A percentile compares a stretch with the other conserved stretches of the same genome.
phyloP scores from a whole-genome alignment of 805 yeast species.

The Yarrowia alimentaria region DNA sequence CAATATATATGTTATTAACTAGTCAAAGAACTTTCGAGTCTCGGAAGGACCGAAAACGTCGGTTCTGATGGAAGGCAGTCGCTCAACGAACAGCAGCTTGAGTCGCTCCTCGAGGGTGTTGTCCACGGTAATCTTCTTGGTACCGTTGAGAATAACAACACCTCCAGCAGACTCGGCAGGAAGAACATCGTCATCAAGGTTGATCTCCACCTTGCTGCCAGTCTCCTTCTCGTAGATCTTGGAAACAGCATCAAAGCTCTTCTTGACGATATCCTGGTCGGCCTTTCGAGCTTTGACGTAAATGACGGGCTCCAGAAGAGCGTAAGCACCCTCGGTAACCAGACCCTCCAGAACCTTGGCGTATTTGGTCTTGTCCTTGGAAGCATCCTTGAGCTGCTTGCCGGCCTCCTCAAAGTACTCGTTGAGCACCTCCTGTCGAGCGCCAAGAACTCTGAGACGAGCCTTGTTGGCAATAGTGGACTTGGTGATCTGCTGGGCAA shows the following conservation, averaged over 20 bases:
- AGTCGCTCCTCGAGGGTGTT: slow-evolving; percentile 96
- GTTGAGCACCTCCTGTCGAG: slow-evolving; percentile 77
- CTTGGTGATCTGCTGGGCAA: slow-evolving; percentile 92
- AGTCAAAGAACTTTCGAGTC: slow-evolving; percentile 89
- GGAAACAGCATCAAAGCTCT: slow-evolving; percentile 60
- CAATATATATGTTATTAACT: too few relatives aligned
- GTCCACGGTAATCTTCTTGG: slow-evolving; percentile 82
- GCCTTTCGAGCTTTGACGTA: slow-evolving; percentile 63
- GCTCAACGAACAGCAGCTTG: slow-evolving; percentile 72
- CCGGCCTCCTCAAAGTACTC: slow-evolving; percentile 72
- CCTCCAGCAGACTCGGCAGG: slow-evolving; percentile 79
- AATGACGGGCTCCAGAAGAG: slow-evolving; percentile 70
- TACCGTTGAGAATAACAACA: slow-evolving; percentile 62
- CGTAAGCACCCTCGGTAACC: slow-evolving; percentile 65
- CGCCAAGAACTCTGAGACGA: slow-evolving; percentile 81
- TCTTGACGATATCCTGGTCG: slow-evolving; percentile 58
- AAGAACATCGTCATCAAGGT: slow-evolving; percentile 60
- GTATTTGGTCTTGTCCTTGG: slow-evolving; percentile 59
- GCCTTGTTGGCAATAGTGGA: slow-evolving; percentile 95
- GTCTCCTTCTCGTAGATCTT: slow-evolving; percentile 63
- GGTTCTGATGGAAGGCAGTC: slow-evolving; percentile 88
- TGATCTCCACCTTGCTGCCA: slow-evolving; percentile 54
- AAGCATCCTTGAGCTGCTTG: slow-evolving; percentile 55
- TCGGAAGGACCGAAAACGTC: slow-evolving; percentile 73
- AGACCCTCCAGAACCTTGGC: slow-evolving; percentile 68